Evolutionary conservation across 768 basidiomycete genomes (phyloP), one percentile per base, ranked within the genome.

Genomic region (Boletales sp.): DNA sequence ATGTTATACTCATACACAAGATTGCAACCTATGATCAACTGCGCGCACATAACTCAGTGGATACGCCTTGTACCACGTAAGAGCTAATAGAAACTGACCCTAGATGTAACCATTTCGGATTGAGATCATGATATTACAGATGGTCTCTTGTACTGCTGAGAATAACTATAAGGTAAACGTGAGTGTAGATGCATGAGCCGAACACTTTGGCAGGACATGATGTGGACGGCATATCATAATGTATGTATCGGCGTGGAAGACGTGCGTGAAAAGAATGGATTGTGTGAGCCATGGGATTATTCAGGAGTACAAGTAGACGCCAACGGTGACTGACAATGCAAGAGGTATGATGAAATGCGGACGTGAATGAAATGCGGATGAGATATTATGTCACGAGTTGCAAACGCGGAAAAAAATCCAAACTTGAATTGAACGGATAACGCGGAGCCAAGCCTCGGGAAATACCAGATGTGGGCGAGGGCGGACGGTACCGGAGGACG

Each of bases 81-180:
- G 27, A 40, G 19, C 31, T 27, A 27, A 27, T 31, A 17, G 17
- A 45, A 21, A 18, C 9, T 21, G 5, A 40, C 40, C n/a, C 19
- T 32, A 45, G 21, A 40, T 30, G n/a, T 40, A 55, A 40, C 11
- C 32, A 24, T 47, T 31, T 39, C 9, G 39, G 24, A 35, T 37
- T 19, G 36, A 39, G 43, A 27, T 27, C 24, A 45, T 58, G 27
- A 40, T 44, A 63, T 65, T 65, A 59, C 40, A 34, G 49, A 40
- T 37, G 43, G 47, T 38, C 8, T 48, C 43, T 47, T 15, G 32
- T 51, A 40, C 49, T 47, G 38, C 52, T 36, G 40, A 55, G 45
- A 57, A 52, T 62, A 57, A 19, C 55, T 39, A 53, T 60, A 51
- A 65, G 50, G 50, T 57, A 50, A 51, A 54, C 50, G 45, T 63